A percentile compares a stretch with the other conserved stretches of the same genome.
Evolutionary conservation across 2,329 filamentous ascomycete genomes (phyloP).

Genomic region (Monilinia laxa): DNA sequence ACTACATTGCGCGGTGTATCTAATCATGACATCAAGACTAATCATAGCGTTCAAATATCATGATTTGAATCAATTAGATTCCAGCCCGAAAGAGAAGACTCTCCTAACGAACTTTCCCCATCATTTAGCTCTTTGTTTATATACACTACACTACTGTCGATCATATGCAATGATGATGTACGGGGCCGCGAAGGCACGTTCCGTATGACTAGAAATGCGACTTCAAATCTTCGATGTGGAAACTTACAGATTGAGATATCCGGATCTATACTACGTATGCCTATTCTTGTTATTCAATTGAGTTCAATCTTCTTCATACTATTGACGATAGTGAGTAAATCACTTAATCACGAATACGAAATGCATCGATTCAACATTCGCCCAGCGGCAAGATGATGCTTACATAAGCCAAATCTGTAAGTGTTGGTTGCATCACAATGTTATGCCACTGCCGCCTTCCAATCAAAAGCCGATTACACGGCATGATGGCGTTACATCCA

Average conservation of each 20-base stretch:
- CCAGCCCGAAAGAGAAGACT: neutral
- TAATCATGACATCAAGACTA: conserved; percentile 14
- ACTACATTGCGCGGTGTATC: neutral
- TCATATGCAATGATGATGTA: too few species aligned
- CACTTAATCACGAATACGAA: neutral
- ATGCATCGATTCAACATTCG: neutral
- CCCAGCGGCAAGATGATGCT: neutral
- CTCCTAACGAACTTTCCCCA: neutral
- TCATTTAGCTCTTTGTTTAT: neutral
- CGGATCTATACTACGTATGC: neutral
- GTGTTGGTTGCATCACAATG: too few species aligned
- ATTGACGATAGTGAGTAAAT: too few species aligned
- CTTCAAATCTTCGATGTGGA: neutral
- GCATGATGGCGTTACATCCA: too few species aligned
- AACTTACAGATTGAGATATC: neutral
- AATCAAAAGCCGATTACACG: too few species aligned
- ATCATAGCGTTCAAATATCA: neutral
- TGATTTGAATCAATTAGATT: neutral
- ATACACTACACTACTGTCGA: neutral
- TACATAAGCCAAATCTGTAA: neutral
- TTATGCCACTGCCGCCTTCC: too few species aligned
- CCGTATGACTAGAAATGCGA: neutral
- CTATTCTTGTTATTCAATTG: too few species aligned
- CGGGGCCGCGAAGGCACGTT: too few species aligned
- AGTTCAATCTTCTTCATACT: too few species aligned